These are phyloP conservation scores for Physcomitrium patens DNA, from an alignment of 225 moss, liverwort and hornwort genomes.

Conservation along the genomic window DNA sequence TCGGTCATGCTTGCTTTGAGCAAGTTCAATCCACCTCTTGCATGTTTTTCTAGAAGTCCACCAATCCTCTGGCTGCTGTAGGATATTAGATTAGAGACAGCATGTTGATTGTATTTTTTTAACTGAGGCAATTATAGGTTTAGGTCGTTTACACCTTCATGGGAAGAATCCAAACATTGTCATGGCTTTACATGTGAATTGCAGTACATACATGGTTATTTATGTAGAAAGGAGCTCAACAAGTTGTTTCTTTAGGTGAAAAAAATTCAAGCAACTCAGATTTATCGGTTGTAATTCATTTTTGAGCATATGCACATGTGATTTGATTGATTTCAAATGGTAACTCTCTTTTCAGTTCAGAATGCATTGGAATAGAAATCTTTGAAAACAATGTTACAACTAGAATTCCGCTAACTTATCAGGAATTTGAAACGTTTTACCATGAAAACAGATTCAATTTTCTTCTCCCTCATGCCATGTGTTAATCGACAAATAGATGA, in stretches of 20 bases:
- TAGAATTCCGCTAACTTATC: too few relatives aligned
- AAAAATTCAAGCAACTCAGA: not conserved
- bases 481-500: too few relatives aligned
- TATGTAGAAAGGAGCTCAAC: constrained; percentile 17
- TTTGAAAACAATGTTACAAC: too few relatives aligned
- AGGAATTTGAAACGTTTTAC: too few relatives aligned
- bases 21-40: constrained; percentile 86
- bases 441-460: too few relatives aligned
- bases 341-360: too few relatives aligned
- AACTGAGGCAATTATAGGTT: constrained; percentile 27
- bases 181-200: constrained; percentile 27
- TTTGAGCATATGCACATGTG: too few relatives aligned
- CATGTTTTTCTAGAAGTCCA: constrained; percentile 73
- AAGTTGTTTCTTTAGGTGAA: constrained; percentile 20
- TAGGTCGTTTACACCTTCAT: not conserved
- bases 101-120: not conserved
- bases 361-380: too few relatives aligned
- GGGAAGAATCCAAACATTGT: not conserved
- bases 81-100: constrained; percentile 3
- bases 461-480: too few relatives aligned
- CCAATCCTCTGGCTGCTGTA: not conserved
- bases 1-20: constrained; percentile 67
- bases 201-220: constrained; percentile 5
- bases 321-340: too few relatives aligned
- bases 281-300: too few relatives aligned